These are phyloP conservation scores for Solanum rostratum DNA, from an alignment of 257 asterid species.

Conservation along the genomic window DNA sequence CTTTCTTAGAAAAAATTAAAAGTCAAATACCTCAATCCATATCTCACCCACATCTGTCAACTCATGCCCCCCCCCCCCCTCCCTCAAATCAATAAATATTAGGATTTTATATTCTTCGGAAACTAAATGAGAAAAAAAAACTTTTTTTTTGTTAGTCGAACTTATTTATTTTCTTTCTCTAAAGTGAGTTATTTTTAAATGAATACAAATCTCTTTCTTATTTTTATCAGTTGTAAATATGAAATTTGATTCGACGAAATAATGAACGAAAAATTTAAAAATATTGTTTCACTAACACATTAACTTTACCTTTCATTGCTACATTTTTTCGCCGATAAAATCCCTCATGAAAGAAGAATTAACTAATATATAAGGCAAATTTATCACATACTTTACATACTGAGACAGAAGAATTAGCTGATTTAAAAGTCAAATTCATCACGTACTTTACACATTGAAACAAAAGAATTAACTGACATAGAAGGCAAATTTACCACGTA, in stretches of 20 bases:
- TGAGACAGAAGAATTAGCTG: no score
- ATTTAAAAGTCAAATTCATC: no score
- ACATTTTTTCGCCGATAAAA: no score
- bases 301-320: no score
- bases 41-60: neutral
- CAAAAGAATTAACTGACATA: no score
- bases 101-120: neutral
- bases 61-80: neutral
- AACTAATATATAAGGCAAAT: no score
- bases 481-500: no score
- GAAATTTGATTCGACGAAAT: neutral
- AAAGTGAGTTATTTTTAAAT: neutral
- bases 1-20: neutral
- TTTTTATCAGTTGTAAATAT: neutral
- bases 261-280: neutral
- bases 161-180: neutral
- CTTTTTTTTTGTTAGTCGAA: neutral
- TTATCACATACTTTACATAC: no score
- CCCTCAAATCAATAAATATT: neutral
- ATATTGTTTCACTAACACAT: neutral
- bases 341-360: no score
- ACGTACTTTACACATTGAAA: no score
- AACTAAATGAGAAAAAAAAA: no score
- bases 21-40: neutral
- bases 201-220: neutral